These are phyloP conservation scores for Iberis pinnata DNA, from an alignment of 345 rosid species.

Conservation along the genomic window DNA sequence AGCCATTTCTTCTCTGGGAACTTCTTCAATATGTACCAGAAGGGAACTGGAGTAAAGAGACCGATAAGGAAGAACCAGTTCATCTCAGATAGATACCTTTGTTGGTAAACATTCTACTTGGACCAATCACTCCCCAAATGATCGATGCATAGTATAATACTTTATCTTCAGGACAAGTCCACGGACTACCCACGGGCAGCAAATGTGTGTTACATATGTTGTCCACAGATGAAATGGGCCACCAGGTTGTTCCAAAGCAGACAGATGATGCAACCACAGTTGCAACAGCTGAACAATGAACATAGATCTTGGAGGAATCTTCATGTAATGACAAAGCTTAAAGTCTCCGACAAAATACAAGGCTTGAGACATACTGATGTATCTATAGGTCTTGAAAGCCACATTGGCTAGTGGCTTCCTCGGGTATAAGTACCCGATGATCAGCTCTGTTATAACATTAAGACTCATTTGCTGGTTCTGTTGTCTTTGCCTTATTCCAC, in stretches of 20 bases:
- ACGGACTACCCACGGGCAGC: constrained; percentile 61
- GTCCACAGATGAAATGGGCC: constrained; percentile 44
- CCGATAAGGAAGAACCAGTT: constrained; percentile 84
- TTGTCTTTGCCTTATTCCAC: constrained; percentile 54
- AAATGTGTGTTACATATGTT: constrained; percentile 47
- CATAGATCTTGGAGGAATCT: constrained; percentile 80
- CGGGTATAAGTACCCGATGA: constrained; percentile 64
- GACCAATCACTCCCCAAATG: constrained; percentile 83
- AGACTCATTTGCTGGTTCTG: constrained; percentile 64
- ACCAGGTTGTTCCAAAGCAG: constrained; percentile 65
- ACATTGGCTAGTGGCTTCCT: constrained; percentile 86
- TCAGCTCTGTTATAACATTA: constrained; percentile 68
- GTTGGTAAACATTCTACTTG: constrained; percentile 58
- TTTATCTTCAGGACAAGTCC: constrained; percentile 60
- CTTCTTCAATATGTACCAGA: constrained; percentile 44
- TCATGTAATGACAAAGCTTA: constrained; percentile 87
- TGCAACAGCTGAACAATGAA: constrained; percentile 62
- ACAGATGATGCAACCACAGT: constrained; percentile 53
- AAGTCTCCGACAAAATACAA: constrained; percentile 52
- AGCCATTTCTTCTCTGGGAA: constrained; percentile 64
- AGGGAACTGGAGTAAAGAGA: constrained; percentile 54
- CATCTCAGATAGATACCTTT: constrained; percentile 46
- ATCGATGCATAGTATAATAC: constrained; percentile 77
- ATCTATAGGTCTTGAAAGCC: constrained; percentile 79
- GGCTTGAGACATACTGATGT: constrained; percentile 69